Conservation (phyloP, 371 early-diverging fungal genomes). For the Rhizopus delemar region DNA sequence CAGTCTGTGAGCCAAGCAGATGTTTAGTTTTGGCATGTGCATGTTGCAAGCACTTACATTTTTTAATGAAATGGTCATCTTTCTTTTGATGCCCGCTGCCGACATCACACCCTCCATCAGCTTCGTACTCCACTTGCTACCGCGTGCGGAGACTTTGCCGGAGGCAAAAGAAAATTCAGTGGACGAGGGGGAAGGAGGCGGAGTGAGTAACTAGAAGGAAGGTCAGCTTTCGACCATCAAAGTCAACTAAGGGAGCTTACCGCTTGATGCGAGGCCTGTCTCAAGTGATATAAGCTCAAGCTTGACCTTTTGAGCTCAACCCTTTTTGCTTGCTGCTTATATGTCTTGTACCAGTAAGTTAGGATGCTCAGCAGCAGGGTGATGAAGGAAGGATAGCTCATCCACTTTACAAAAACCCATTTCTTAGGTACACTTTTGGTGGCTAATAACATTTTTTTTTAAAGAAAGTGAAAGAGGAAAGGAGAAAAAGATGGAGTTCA, state of each 20-base stretch:
- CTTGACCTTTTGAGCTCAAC: neutral
- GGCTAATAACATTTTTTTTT: neutral
- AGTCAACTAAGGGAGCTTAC: neutral
- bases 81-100: conserved; percentile 23
- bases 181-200: conserved; percentile 18
- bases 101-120: conserved; percentile 32
- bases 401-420: neutral
- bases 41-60: conserved; percentile 31
- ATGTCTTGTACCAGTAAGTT: neutral
- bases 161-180: neutral
- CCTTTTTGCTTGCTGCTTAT: neutral
- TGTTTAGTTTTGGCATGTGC: neutral
- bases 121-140: conserved; percentile 34
- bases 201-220: neutral
- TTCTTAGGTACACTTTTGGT: neutral
- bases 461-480: neutral
- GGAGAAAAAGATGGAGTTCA: neutral
- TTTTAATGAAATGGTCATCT: conserved; percentile 44
- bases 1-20: conserved; percentile 25
- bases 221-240: too few relatives aligned
- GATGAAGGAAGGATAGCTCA: neutral
- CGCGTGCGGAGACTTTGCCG: conserved; percentile 3
- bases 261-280: too few relatives aligned
- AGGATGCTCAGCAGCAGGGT: neutral
- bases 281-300: neutral